A percentile compares a stretch with the other conserved stretches of the same genome.
phyloP scores from a whole-genome alignment of 208 protist species.

The Leishmania amazonensis region DNA sequence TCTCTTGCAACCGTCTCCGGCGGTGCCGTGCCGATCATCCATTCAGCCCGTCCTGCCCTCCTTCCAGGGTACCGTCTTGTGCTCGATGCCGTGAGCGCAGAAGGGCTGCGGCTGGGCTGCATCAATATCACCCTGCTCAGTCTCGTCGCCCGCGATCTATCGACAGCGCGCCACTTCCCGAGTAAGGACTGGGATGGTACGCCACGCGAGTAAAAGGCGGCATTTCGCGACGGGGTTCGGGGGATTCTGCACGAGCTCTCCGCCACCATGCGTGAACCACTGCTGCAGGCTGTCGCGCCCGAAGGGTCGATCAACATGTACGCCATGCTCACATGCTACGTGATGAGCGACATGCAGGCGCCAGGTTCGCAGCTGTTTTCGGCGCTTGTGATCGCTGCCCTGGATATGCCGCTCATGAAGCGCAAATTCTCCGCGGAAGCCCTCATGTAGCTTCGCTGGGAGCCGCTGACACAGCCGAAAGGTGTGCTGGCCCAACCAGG shows the following conservation, averaged over 20 bases:
- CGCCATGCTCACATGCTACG: slow-evolving; percentile 26
- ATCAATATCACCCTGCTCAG: slow-evolving; percentile 32
- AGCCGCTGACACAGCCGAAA: slow-evolving; percentile 12
- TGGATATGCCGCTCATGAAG: slow-evolving; percentile 31
- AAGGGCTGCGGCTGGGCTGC: slow-evolving; percentile 36
- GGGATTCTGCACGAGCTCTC: slow-evolving; percentile 44
- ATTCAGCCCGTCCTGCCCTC: slow-evolving; percentile 7
- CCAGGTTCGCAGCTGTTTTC: slow-evolving; percentile 5
- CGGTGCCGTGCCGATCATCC: background rate
- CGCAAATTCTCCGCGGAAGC: slow-evolving; percentile 10
- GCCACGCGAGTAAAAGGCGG: background rate
- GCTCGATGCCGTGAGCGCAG: slow-evolving; percentile 41
- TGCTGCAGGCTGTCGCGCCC: slow-evolving; percentile 38
- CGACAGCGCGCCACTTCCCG: slow-evolving; percentile 1
- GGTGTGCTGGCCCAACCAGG: slow-evolving; percentile 16
- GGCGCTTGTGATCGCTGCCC: slow-evolving; percentile 26
- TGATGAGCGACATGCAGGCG: slow-evolving; percentile 11
- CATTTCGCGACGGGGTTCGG: slow-evolving; percentile 37
- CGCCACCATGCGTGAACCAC: slow-evolving; percentile 7
- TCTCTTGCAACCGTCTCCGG: slow-evolving; percentile 1
- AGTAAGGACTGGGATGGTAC: slow-evolving; percentile 4
- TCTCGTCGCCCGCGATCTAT: slow-evolving; percentile 7
- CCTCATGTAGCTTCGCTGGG: slow-evolving; percentile 20
- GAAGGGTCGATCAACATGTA: slow-evolving; percentile 50
- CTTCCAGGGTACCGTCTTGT: slow-evolving; percentile 31